Evolutionary conservation across 192 early-diverging fungal species (phyloP), one percentile per base, ranked within the genome.

Genomic region (Entomortierella beljakovae): DNA sequence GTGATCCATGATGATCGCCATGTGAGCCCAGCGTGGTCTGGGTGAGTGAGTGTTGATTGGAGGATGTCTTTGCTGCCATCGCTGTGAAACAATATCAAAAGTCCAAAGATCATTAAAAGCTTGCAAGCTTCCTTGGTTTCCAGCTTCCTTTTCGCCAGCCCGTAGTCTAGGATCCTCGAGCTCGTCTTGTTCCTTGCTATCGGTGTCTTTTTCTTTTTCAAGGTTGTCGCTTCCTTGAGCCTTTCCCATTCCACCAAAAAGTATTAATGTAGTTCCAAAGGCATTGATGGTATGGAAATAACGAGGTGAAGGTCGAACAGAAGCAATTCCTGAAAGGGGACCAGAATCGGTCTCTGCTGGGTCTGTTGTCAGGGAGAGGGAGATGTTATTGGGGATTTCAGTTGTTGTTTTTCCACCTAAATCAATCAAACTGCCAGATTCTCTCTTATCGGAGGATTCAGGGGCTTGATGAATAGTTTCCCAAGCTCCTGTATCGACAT

Each of bases 251-350:
- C 74, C 74, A 13, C 74, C 74, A 64, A 79, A 79, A 18, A 79
- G 60, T 46, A 79, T 70, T 29, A 79, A 37, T 0, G 67, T 69
- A 0, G 74, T 79, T 4, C 74, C 74, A 26, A 64, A 79, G 26
- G 74, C 74, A 50, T 70, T 79, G 25, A 79, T 54, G 8, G 74
- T 79, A 37, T 79, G 74, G 31, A 79, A 79, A 56, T 79, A 79
- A 13, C 74, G 74, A 38, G 74, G 55, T 18, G 29, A 31, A 3
- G 74, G 74, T 20, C 49, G 61, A 2, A 79, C 53, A 1, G 67
- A 63, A 49, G 60, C 42, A 1, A 38, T 48, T 1, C 63, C 65
- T 25, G 73, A 79, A 23, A 79, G 50, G 25, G 74, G 64, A 34
- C 53, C 61, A 26, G 74, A 69, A 28, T 64, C 64, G 46, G 42